Percentiles rank a stretch among this genome's conserved stretches.
Conservation (phyloP, 192 early-diverging fungal genomes). For the Powellomyces hirtus region DNA sequence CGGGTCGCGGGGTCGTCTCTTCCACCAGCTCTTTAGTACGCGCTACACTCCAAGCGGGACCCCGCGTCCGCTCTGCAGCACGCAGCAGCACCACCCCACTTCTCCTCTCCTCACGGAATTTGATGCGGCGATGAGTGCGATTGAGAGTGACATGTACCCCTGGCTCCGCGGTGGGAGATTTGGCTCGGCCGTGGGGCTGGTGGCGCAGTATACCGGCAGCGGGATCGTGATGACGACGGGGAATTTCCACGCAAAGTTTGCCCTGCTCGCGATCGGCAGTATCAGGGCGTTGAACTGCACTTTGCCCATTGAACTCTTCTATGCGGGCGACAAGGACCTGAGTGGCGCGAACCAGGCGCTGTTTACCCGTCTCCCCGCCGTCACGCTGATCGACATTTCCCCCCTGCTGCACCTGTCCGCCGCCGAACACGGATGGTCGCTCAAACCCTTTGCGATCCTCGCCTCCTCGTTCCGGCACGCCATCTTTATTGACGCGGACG, state of each 20-base stretch:
- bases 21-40: not conserved
- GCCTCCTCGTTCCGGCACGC: constrained; percentile 55
- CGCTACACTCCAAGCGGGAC: not conserved
- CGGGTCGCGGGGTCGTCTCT: not conserved
- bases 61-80: not conserved
- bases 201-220: not conserved
- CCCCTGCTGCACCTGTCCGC: constrained; percentile 42
- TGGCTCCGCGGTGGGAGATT: not conserved
- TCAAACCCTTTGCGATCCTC: constrained; percentile 71
- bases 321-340: constrained; percentile 40
- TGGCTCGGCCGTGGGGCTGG: not conserved
- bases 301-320: constrained; percentile 62
- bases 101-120: not conserved
- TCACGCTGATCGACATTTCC: constrained; percentile 24
- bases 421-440: constrained; percentile 55
- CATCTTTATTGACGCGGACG: constrained; percentile 74
- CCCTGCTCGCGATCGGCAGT: constrained; percentile 3
- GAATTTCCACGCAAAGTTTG: constrained; percentile 9
- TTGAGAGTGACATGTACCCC: not conserved
- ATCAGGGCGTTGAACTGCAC: not conserved
- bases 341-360: constrained; percentile 13
- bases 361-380: constrained; percentile 30
- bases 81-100: not conserved
- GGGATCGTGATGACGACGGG: constrained; percentile 10
- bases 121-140: not conserved